Evolutionary conservation across 2,329 filamentous ascomycete species (phyloP).

Genomic region (Penicillium sp.): DNA sequence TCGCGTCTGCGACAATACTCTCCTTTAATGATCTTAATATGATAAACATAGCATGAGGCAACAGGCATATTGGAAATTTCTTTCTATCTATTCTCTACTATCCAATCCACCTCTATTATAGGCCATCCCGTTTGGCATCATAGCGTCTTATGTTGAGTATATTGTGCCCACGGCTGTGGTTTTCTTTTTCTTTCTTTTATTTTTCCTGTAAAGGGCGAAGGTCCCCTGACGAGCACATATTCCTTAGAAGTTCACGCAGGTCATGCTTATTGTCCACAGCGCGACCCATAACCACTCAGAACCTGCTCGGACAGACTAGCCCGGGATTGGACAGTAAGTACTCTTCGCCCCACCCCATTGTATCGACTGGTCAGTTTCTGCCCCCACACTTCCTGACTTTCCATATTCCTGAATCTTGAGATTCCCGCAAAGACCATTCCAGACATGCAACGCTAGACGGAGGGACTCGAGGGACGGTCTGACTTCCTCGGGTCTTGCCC

Average conservation of each 20-base stretch:
- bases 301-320: neutral
- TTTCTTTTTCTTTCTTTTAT: too few species aligned
- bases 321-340: neutral
- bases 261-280: too few species aligned
- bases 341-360: neutral
- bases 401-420: too few species aligned
- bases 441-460: neutral
- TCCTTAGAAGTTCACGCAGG: too few species aligned
- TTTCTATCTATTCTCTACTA: neutral
- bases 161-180: too few species aligned
- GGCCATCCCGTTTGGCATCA: too few species aligned
- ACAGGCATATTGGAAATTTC: neutral
- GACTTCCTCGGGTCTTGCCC: neutral
- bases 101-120: neutral
- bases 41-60: neutral
- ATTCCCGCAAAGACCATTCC: too few species aligned
- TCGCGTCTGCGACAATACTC: neutral
- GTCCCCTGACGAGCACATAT: too few species aligned
- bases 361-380: neutral
- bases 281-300: too few species aligned
- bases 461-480: neutral
- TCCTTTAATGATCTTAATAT: neutral
- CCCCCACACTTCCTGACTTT: too few species aligned
- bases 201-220: too few species aligned
- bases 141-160: too few species aligned